These are phyloP conservation scores for Claviceps paspali DNA, from an alignment of 2,329 filamentous ascomycete genomes.

Conservation along the genomic window DNA sequence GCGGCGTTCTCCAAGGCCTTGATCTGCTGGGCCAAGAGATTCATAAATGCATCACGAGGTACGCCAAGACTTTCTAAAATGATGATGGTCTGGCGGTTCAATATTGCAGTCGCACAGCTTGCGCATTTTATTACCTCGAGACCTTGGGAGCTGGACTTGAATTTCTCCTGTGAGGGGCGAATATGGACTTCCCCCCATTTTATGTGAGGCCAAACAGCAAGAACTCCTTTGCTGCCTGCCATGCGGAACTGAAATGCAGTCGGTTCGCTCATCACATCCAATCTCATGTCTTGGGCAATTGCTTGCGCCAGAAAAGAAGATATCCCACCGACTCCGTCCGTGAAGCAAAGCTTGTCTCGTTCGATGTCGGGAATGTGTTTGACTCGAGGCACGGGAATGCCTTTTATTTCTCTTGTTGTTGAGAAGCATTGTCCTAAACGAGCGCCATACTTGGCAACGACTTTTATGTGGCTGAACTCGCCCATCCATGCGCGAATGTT, in stretches of 20 bases:
- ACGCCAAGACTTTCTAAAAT: constrained; percentile 73
- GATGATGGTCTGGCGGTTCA: constrained; percentile 82
- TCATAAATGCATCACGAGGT: constrained; percentile 46
- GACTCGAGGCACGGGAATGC: constrained; percentile 42
- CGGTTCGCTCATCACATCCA: constrained; percentile 44
- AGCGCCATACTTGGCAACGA: constrained; percentile 80
- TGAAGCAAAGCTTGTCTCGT: constrained; percentile 57
- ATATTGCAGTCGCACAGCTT: constrained; percentile 56
- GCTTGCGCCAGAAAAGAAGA: constrained; percentile 61
- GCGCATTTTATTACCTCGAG: constrained; percentile 81
- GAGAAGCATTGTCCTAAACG: constrained; percentile 92
- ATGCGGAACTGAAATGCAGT: constrained; percentile 87
- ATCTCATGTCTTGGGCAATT: constrained; percentile 53
- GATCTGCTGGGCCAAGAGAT: constrained; percentile 54
- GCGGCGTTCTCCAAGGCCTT: constrained; percentile 55
- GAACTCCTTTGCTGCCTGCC: constrained; percentile 81
- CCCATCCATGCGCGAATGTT: constrained; percentile 82
- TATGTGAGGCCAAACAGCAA: constrained; percentile 58
- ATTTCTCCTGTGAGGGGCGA: constrained; percentile 78
- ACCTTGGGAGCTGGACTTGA: constrained; percentile 51
- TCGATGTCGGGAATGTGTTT: constrained; percentile 56
- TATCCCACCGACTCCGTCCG: constrained; percentile 89
- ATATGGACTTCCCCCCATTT: constrained; percentile 57
- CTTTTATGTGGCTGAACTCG: constrained; percentile 61
- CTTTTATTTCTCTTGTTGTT: constrained; percentile 62